phyloP scores from a whole-genome alignment of 2,329 filamentous ascomycete genomes.

The Pseudocercospora cruenta region DNA sequence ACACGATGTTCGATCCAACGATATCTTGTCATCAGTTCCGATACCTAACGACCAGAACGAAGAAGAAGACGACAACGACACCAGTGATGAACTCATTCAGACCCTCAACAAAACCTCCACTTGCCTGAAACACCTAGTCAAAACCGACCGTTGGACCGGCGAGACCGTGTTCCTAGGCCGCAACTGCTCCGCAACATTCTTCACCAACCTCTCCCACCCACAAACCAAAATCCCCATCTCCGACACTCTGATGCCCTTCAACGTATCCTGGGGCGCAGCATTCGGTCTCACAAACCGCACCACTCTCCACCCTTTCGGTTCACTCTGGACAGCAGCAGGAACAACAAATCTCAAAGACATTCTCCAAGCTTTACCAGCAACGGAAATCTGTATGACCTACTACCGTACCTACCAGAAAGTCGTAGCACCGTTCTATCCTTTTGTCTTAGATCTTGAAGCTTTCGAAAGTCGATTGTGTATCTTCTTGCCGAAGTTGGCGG shows the following conservation, averaged over 20 bases:
- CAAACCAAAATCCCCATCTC: not conserved
- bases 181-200: slow-evolving; percentile 10
- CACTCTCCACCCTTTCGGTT: slow-evolving; percentile 12
- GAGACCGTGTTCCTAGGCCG: slow-evolving; percentile 13
- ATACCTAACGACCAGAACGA: not conserved
- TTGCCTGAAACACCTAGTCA: not conserved
- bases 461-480: slow-evolving; percentile 4
- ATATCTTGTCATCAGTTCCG: too few species aligned
- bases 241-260: not conserved
- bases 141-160: slow-evolving; percentile 8
- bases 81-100: not conserved
- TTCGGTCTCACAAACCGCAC: slow-evolving; percentile 16
- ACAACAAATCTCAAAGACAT: slow-evolving; percentile 13
- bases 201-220: not conserved
- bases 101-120: not conserved
- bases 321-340: slow-evolving; percentile 9
- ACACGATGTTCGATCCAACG: not conserved
- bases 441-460: slow-evolving; percentile 2
- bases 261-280: slow-evolving; percentile 6
- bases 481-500: not conserved
- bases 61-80: not conserved
- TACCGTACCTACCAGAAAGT: slow-evolving; percentile 10
- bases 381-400: slow-evolving; percentile 15
- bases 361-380: slow-evolving; percentile 10
- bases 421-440: slow-evolving; percentile 11